Evolutionary conservation across 192 early-diverging fungal genomes (phyloP).

Genomic region (Glomus cerebriforme): DNA sequence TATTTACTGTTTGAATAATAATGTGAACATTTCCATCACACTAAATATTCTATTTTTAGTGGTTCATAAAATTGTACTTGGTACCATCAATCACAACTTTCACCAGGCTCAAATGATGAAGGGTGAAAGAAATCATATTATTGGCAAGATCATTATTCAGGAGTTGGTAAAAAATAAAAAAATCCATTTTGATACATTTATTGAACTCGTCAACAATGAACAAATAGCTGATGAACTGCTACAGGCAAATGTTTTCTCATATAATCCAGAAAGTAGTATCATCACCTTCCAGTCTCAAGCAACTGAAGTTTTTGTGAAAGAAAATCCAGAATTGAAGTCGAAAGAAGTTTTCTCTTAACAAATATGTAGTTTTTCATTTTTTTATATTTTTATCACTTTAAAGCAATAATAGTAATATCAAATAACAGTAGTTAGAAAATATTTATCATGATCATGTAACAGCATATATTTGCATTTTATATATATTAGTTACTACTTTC

Average conservation of each 20-base stretch:
- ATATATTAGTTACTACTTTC: too few relatives aligned
- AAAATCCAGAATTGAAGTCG: background rate
- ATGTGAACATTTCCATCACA: slow-evolving; percentile 29
- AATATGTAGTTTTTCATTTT: too few relatives aligned
- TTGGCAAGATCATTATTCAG: slow-evolving; percentile 18
- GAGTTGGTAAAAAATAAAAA: slow-evolving; percentile 16
- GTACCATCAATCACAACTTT: background rate
- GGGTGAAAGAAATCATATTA: background rate
- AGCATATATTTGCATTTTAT: too few relatives aligned
- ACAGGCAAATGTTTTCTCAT: slow-evolving; percentile 31
- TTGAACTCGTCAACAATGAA: slow-evolving; percentile 11
- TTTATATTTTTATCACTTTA: too few relatives aligned
- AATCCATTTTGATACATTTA: background rate
- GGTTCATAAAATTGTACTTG: slow-evolving; percentile 18
- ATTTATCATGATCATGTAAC: too few relatives aligned
- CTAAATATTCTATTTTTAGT: slow-evolving; percentile 31
- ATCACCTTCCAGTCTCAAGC: slow-evolving; percentile 31
- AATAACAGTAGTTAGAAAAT: too few relatives aligned
- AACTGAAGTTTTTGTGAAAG: slow-evolving; percentile 19
- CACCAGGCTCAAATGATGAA: slow-evolving; percentile 18
- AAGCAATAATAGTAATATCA: too few relatives aligned
- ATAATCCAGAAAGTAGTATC: background rate
- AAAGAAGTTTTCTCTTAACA: background rate
- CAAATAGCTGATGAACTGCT: slow-evolving; percentile 28
- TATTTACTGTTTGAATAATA: slow-evolving; percentile 29